These are phyloP conservation scores for Pichia scutulata DNA, from an alignment of 805 yeast species.

Conservation along the genomic window DNA sequence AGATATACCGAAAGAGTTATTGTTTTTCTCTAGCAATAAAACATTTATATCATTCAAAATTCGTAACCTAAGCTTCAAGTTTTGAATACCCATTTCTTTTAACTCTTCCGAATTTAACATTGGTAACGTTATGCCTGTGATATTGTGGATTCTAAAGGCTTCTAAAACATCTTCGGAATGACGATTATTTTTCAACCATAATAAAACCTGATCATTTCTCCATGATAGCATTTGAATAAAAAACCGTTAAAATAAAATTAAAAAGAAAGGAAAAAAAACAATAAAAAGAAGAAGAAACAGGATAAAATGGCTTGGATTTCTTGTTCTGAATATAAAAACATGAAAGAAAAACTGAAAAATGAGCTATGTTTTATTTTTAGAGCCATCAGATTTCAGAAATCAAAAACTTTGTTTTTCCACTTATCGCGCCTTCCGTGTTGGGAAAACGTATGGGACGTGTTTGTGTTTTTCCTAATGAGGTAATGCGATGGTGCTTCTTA, in stretches of 20 bases:
- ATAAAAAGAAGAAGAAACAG: too few relatives aligned
- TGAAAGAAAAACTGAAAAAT: too few relatives aligned
- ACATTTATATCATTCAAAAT: slow-evolving; percentile 55
- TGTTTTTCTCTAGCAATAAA: slow-evolving; percentile 33
- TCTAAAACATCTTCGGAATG: slow-evolving; percentile 21
- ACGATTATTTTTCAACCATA: slow-evolving; percentile 23
- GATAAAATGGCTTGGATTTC: too few relatives aligned
- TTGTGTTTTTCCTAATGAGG: slow-evolving; percentile 2
- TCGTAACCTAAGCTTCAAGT: slow-evolving; percentile 47
- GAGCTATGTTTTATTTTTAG: background rate
- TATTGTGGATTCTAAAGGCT: slow-evolving; percentile 46
- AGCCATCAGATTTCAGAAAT: background rate
- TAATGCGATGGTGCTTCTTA: background rate
- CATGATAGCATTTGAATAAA: slow-evolving; percentile 17
- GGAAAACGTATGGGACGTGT: background rate
- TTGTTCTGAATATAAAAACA: too few relatives aligned
- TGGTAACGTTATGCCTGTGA: slow-evolving; percentile 67
- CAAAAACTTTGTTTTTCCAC: background rate
- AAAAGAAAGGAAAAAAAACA: too few relatives aligned
- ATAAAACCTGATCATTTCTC: slow-evolving; percentile 26
- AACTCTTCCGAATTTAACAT: slow-evolving; percentile 64
- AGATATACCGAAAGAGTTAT: slow-evolving; percentile 9
- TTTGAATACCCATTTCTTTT: slow-evolving; percentile 57
- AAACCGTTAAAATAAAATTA: background rate
- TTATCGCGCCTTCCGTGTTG: background rate